Base-by-base conservation (phyloP, 2,329 filamentous ascomycete species). In the Fusarium equiseti region DNA sequence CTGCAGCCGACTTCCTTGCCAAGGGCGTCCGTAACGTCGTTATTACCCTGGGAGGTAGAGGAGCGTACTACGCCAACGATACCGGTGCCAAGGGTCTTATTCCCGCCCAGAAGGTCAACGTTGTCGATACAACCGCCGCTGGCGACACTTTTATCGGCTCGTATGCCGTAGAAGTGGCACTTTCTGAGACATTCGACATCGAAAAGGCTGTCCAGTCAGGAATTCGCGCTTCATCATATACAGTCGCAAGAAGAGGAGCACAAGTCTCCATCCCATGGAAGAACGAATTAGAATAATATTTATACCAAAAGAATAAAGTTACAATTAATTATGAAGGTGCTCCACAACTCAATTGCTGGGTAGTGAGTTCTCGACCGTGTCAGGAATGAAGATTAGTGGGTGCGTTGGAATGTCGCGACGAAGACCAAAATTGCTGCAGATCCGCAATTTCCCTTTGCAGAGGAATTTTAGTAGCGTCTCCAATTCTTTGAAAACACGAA, bases 101-200 rank as follows among this genome's bases (percentile, higher is more conserved):
- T 3, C 79, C 83, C 1, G 93, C 92, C 0, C 85, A 88, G 65
- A 91, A 92, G 79, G 91, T 94, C 8, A 81, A 79, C 7, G 95
- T 98, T 1, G 89, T 97, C 5, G 95, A 98, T 79, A 98, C 95
- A 1, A 98, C 95, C 7, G 95, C 92, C 1, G 96, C 96, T 6
- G 95, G 95, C 0, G 95, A 98, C 79, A 97, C 95, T 0, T 98
- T 97, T 81, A 93, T 97, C 4, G 95, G 96, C 2, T 92, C 89
- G n/a, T 97, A 97, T 78, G 92, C 93, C 13, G 61, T 65, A 1
- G 40, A 65, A 1, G 45, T 65, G 18, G 61, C 60, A 4, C 27
- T 42, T 7, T 27, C 52, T 0, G 32, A 65, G 16, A 26, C 24
- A 6, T 65, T 65, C 9, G 45, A 65, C 5, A 65, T 65, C 4